phyloP scores from a whole-genome alignment of 2,329 filamentous ascomycete species.

The Pseudogymnoascus sp. region DNA sequence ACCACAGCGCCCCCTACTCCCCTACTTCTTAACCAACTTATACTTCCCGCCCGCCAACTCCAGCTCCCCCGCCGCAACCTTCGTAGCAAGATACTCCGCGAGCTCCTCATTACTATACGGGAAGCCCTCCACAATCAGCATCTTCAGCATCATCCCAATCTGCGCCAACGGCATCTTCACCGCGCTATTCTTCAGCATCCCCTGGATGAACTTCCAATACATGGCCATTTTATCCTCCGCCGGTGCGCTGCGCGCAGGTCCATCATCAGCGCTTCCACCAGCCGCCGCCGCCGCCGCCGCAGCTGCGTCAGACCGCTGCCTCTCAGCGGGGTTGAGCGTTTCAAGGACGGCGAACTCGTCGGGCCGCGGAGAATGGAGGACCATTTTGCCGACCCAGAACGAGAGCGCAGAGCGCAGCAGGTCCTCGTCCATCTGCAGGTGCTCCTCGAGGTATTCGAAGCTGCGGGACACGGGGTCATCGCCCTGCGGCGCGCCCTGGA shows the following conservation, averaged over 20 bases:
- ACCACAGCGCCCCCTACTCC: conserved; percentile 30
- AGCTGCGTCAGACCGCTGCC: conserved; percentile 25
- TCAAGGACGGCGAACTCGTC: conserved; percentile 63
- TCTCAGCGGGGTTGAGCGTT: conserved; percentile 40
- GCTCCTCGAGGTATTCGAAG: conserved; percentile 45
- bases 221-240: conserved; percentile 60
- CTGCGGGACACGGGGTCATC: conserved; percentile 30
- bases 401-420: conserved; percentile 58
- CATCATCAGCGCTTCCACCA: conserved; percentile 35
- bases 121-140: conserved; percentile 81
- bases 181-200: conserved; percentile 90
- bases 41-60: conserved; percentile 66
- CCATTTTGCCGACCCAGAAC: conserved; percentile 64
- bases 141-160: conserved; percentile 92
- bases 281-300: conserved; percentile 17
- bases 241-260: conserved; percentile 32
- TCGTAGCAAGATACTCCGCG: conserved; percentile 67
- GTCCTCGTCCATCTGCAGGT: conserved; percentile 65
- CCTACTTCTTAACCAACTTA: conserved; percentile 49
- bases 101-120: conserved; percentile 85
- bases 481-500: conserved; percentile 41
- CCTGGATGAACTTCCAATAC: conserved; percentile 87
- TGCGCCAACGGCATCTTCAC: conserved; percentile 69
- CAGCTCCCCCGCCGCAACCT: conserved; percentile 65
- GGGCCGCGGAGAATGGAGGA: conserved; percentile 50